Base-by-base conservation (phyloP, 176 grass and related monocot species). In the Musa beccarii region DNA sequence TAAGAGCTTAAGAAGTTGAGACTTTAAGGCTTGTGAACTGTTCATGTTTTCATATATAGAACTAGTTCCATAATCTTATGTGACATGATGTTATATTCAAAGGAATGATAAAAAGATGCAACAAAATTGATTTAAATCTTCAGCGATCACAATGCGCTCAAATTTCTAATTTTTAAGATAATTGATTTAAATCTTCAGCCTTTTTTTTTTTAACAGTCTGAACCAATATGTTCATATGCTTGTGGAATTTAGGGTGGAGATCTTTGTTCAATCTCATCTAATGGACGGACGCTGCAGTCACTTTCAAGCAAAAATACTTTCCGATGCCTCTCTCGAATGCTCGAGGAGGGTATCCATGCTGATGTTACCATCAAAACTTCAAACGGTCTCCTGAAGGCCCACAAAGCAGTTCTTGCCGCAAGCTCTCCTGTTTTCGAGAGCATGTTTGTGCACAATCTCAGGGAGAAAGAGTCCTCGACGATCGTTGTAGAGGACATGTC, bases 391-490 rank as follows among this genome's bases (percentile, higher is more conserved):
- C 75, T 98, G 15, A 90, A 83, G 69, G 95, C 86, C 3, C 95
- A 98, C 73, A 93, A 93, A 69, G 88, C 90, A 0, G 50, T 98
- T 13, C 90, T 98, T 9, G 81, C 90, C 2, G 68, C 88, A 0
- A 87, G 84, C 51, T 98, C 88, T 14, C 88, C 88, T 1, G 90
- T 98, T 5, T 98, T 98, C 5, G 72, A 88, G 14, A 91, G 95
- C 82, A 94, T 94, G 95, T 98, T 98, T 54, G 0, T 87, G 49
- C 95, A 98, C 13, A 82, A 98, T 22, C 90, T 93, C 50, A 81
- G 71, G 67, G 95, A 98, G 29, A 93, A 91, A 66, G 63, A 84
- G 22, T 91, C 86, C 0, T 98, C 88, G 0, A 82, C 63, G 4
- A 75, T 98, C 2, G 66, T 89, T 54, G 93, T 98, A 64, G 21